Base-by-base conservation (phyloP, 495 filamentous ascomycete species). In the Polyplosphaeria fusca region DNA sequence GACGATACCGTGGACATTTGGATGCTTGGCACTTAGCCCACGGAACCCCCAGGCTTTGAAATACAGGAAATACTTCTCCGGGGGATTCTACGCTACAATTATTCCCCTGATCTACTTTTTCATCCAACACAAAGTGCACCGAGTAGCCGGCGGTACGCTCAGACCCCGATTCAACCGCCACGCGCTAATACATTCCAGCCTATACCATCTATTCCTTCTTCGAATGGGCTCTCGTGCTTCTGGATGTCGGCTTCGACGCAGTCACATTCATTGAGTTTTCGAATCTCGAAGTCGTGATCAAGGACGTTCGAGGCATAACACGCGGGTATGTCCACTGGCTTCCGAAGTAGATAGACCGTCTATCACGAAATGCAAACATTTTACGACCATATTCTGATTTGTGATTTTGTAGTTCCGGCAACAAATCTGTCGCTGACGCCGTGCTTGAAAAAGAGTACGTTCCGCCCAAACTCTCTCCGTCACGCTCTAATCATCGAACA, bases 321-420 rank as follows among this genome's bases (percentile, higher is more conserved):
- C 93, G 92, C 91, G 94, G 93, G 94, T 99, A 99, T 84, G 94
- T 97, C 79, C 83, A 84, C 72, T 88, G 89, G 89, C 89, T 97
- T 80, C 94, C 94, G 61, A 87, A 85, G 78, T 98, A 82, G 80
- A 79, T 71, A 78, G 71, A 67, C 30, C 9, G 13, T 5, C 55
- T 51, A 44, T 58, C 60, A 56, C 49, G 44, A 45, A 53, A 65
- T 55, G 52, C 67, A 62, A 60, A 52, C 60, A 48, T 32, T 49
- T 38, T 16, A 51, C 56, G 56, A 65, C 7, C 26, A 42, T 20
- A 14, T 48, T 61, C 60, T 61, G 61, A 64, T 59, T 25, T 18
- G 13, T 59, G 28, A 40, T 9, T 38, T 25, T 50, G 28, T 50
- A 52, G 54, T 54, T 30, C 30, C 67, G 75, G 81, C 73, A 72